Percentiles rank a stretch among this genome's conserved stretches.
Evolutionary conservation across 2,329 filamentous ascomycete genomes (phyloP).

Genomic region (Ciborinia camelliae): DNA sequence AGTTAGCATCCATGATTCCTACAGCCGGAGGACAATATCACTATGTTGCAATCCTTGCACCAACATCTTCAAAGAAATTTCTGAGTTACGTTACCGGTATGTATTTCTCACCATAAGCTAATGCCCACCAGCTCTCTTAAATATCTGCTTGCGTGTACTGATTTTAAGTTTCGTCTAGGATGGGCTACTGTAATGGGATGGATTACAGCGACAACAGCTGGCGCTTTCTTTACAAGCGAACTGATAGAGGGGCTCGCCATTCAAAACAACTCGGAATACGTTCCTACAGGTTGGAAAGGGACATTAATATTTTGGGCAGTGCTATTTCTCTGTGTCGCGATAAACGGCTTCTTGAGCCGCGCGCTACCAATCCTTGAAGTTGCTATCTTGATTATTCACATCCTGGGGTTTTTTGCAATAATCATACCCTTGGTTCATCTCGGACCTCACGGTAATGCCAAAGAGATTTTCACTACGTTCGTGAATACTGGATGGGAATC

Average conservation of each 20-base stretch:
- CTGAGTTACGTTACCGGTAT: conserved; percentile 50
- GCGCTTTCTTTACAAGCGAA: conserved; percentile 47
- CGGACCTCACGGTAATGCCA: conserved; percentile 19
- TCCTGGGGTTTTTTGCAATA: conserved; percentile 44
- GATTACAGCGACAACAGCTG: conserved; percentile 70
- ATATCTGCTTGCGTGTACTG: background rate
- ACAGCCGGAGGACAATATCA: conserved; percentile 55
- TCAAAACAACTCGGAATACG: conserved; percentile 38
- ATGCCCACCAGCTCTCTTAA: background rate
- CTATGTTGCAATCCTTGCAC: conserved; percentile 55
- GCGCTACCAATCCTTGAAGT: conserved; percentile 43
- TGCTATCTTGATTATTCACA: conserved; percentile 43
- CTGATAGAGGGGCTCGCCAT: conserved; percentile 46
- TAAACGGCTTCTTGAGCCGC: conserved; percentile 43
- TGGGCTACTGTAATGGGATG: conserved; percentile 64
- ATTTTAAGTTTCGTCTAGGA: conserved; percentile 24
- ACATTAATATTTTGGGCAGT: conserved; percentile 43
- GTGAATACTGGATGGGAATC: conserved; percentile 35
- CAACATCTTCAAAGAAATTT: conserved; percentile 47
- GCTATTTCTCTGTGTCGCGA: conserved; percentile 40
- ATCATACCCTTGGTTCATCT: conserved; percentile 39
- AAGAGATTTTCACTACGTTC: conserved; percentile 32
- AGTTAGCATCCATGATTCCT: conserved; percentile 43
- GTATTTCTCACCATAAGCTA: background rate
- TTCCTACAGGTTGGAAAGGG: conserved; percentile 41